These are phyloP conservation scores for Dendrobium chrysotoxum DNA, from an alignment of 106 monocot genomes.

Conservation along the genomic window DNA sequence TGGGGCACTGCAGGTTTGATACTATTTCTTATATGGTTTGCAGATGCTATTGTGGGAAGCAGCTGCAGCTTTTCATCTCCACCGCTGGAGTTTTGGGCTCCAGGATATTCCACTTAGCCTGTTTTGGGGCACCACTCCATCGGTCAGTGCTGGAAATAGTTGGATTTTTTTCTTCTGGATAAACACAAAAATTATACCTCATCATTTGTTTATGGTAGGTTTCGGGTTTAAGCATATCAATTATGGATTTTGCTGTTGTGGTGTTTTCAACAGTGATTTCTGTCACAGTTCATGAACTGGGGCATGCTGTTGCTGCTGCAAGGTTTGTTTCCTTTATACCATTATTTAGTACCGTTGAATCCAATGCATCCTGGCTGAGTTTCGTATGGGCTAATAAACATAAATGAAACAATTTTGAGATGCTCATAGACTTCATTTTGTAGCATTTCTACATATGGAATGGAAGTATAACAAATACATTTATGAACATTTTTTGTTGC, in stretches of 20 bases:
- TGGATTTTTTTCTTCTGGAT: background rate
- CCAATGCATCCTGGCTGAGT: background rate
- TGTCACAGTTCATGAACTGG: constrained; percentile 84
- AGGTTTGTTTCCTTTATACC: constrained; percentile 36
- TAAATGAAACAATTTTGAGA: background rate
- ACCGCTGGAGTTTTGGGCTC: constrained; percentile 14
- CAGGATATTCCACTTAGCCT: constrained; percentile 25
- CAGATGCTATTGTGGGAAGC: constrained; percentile 65
- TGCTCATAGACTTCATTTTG: background rate
- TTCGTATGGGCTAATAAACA: background rate
- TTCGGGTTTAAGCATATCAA: constrained; percentile 35
- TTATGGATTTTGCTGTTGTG: constrained; percentile 46
- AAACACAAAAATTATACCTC: background rate
- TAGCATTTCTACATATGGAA: background rate
- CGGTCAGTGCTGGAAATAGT: constrained; percentile 24
- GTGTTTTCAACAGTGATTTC: constrained; percentile 58
- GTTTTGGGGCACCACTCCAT: constrained; percentile 28
- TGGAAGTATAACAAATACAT: background rate
- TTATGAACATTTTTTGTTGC: background rate
- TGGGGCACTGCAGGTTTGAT: background rate
- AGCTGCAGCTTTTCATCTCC: constrained; percentile 18
- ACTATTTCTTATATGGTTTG: background rate
- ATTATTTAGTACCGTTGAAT: background rate
- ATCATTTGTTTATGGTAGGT: constrained; percentile 24
- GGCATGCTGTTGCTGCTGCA: constrained; percentile 87